Evolutionary conservation across 345 rosid genomes (phyloP).

Genomic region (Gossypium turneri): DNA sequence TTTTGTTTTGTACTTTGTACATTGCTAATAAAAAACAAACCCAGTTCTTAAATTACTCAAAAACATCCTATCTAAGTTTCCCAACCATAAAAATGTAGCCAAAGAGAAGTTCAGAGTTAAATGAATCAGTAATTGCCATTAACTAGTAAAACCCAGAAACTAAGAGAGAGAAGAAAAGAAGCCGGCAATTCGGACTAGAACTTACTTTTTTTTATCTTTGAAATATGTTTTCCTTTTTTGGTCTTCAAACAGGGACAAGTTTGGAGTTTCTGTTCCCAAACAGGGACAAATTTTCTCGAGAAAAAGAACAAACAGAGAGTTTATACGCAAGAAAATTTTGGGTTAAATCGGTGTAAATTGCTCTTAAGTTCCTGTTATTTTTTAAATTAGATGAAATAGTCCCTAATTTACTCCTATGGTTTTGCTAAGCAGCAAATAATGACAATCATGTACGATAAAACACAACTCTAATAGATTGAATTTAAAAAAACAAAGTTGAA

Average conservation of each 20-base stretch:
- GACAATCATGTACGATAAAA: too few relatives aligned
- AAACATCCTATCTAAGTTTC: not conserved
- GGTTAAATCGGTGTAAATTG: not conserved
- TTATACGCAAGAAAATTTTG: not conserved
- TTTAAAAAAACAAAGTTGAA: too few relatives aligned
- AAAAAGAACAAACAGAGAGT: not conserved
- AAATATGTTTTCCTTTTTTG: not conserved
- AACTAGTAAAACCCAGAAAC: not conserved
- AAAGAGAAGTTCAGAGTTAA: not conserved
- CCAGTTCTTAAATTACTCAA: constrained; percentile 3
- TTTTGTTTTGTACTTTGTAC: not conserved
- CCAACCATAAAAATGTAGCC: not conserved
- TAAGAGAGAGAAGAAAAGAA: not conserved
- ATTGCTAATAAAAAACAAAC: not conserved
- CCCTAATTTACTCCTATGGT: too few relatives aligned
- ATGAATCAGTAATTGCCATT: not conserved
- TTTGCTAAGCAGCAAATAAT: too few relatives aligned
- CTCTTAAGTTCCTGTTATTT: too few relatives aligned
- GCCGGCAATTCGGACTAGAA: not conserved
- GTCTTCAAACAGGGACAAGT: not conserved
- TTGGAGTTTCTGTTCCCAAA: not conserved
- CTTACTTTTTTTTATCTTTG: constrained; percentile 6
- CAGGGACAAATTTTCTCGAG: not conserved
- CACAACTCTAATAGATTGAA: too few relatives aligned
- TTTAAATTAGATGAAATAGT: too few relatives aligned